Evolutionary conservation across 306 rosid genomes (phyloP), one percentile per base, ranked within the genome.

Genomic region (Rosa persica): DNA sequence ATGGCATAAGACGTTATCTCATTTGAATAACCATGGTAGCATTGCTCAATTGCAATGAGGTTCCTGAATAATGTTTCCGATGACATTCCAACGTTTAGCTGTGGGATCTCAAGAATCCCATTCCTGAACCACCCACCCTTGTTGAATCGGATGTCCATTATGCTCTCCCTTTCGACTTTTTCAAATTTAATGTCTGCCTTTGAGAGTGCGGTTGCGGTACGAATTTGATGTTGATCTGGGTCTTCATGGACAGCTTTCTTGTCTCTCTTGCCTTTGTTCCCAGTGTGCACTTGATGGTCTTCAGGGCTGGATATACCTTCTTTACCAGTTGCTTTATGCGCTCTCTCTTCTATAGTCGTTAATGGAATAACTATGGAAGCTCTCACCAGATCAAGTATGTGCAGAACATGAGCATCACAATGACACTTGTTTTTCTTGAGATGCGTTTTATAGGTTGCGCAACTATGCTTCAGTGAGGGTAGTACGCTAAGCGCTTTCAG

Each of bases 1-100:
- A 78, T 13, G 2, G 62, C 80, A 9, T 82, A 82, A 5, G 82
- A 78, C 8, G 85, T 73, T 19, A 82, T 67, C 1, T 49, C 30
- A 1, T 39, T 19, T 1, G 65, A 44, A 27, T 58, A 73, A 15
- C 57, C 20, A 6, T 60, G 78, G 30, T 47, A 51, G 36, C 83
- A 69, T 47, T 79, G 83, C 75, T 70, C 60, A 4, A 70, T 46
- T 11, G 44, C 75, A 16, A 70, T 70, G 13, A 70, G 58, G 74
- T 70, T 83, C 76, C 77, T 16, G 4, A 83, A 61, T 0, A 61
- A 1, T 0, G 70, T 13, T 8, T 79, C 70, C 0, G 78, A 69
- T 3, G 34, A 55, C 54, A 74, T 61, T 0, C 76, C 70, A 13
- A 83, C 71, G 5, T 23, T 2, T 4, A 74, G 22, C 2, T 38